phyloP scores from a whole-genome alignment of 257 asterid species.

The Jasminum sambac region DNA sequence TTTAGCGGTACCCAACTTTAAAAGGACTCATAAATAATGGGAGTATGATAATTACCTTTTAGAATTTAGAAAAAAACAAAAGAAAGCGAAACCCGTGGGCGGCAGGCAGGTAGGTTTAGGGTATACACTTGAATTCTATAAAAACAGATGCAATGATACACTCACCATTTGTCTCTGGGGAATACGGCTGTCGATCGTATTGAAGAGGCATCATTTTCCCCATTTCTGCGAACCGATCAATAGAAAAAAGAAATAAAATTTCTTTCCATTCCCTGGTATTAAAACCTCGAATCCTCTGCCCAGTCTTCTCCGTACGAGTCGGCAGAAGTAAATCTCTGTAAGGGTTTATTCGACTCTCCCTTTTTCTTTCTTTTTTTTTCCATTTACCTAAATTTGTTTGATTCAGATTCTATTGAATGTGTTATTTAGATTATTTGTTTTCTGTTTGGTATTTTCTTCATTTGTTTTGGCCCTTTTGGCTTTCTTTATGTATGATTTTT shows the following conservation, averaged over 20 bases:
- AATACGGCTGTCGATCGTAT: slow-evolving; percentile 20
- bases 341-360: neutral
- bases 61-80: neutral
- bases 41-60: neutral
- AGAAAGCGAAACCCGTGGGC: slow-evolving; percentile 5
- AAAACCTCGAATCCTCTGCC: slow-evolving; percentile 6
- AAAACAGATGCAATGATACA: neutral
- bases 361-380: neutral
- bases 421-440: neutral
- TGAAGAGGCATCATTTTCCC: slow-evolving; percentile 22
- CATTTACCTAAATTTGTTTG: neutral
- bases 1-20: no score
- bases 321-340: neutral
- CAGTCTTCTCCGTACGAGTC: neutral
- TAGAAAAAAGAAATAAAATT: no score
- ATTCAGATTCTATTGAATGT: neutral
- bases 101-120: slow-evolving; percentile 6
- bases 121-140: neutral
- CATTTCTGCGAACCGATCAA: neutral
- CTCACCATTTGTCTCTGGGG: neutral
- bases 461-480: neutral
- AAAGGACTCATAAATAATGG: no score
- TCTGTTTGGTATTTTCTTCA: neutral
- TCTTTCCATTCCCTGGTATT: neutral
- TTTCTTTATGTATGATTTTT: no score